Conservation (phyloP, 305 asterid species). For the Rubia peregrina region DNA sequence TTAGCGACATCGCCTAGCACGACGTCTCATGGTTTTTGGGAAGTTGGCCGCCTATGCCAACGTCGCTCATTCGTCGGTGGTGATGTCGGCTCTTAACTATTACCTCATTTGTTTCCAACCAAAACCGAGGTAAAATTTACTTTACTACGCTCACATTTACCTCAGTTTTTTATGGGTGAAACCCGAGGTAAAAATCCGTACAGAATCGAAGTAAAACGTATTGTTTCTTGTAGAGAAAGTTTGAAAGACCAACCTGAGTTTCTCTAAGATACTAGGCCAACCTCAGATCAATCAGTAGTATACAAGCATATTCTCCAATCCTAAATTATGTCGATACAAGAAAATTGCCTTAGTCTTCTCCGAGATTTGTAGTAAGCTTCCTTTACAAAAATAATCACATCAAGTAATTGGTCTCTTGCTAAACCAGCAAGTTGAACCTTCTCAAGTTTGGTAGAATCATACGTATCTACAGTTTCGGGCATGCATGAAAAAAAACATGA, state of each 20-base stretch:
- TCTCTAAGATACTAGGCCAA: constrained; percentile 59
- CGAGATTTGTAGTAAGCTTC: neutral
- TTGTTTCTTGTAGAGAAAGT: neutral
- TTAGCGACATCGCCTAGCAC: no score
- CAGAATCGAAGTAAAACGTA: no score
- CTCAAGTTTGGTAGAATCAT: constrained; percentile 42
- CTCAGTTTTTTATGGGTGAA: no score
- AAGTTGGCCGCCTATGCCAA: no score
- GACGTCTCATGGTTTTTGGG: no score
- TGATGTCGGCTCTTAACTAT: no score
- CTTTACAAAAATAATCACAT: constrained; percentile 13
- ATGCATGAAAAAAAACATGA: constrained; percentile 25
- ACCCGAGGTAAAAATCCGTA: no score
- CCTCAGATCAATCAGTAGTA: constrained; percentile 84
- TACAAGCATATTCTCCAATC: constrained; percentile 66
- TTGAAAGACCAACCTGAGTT: constrained; percentile 52
- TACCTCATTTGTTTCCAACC: no score
- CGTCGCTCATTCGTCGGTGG: no score
- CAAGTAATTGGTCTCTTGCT: constrained; percentile 37
- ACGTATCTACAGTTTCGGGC: constrained; percentile 36
- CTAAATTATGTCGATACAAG: constrained; percentile 30
- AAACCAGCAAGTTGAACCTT: constrained; percentile 67
- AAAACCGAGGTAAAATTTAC: no score
- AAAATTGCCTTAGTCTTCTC: constrained; percentile 6
- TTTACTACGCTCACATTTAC: no score